phyloP scores from a whole-genome alignment of 495 filamentous ascomycete species.

The Antarctomyces pellizariae region DNA sequence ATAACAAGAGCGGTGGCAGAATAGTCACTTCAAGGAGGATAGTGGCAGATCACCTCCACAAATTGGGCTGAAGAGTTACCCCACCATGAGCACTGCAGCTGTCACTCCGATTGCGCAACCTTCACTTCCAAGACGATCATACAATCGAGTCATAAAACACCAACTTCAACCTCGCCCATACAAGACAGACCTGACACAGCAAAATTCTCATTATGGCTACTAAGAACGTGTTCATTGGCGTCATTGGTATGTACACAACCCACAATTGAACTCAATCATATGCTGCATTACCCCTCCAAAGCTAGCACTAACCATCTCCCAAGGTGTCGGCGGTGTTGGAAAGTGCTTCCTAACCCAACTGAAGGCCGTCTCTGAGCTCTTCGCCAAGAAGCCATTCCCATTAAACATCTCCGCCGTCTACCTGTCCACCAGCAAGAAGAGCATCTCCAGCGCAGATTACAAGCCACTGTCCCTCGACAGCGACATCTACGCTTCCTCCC shows the following conservation, averaged over 20 bases:
- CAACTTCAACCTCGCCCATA: too few relatives aligned
- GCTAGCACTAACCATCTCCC: not conserved
- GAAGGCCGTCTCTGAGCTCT: constrained; percentile 22
- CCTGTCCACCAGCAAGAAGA: constrained; percentile 59
- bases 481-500: constrained; percentile 28
- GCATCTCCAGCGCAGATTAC: constrained; percentile 39
- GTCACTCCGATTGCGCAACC: too few relatives aligned
- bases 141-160: too few relatives aligned
- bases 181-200: too few relatives aligned
- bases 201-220: constrained; percentile 13
- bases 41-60: too few relatives aligned
- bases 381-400: constrained; percentile 27
- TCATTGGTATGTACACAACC: constrained; percentile 17
- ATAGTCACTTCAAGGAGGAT: too few relatives aligned
- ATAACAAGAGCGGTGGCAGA: too few relatives aligned
- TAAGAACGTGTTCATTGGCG: constrained; percentile 20
- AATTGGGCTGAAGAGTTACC: too few relatives aligned
- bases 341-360: constrained; percentile 77
- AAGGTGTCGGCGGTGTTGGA: constrained; percentile 84
- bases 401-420: constrained; percentile 48
- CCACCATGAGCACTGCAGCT: too few relatives aligned
- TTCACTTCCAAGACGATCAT: too few relatives aligned
- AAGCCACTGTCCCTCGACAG: constrained; percentile 28
- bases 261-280: constrained; percentile 1
- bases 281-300: constrained; percentile 1